Evolutionary conservation across 345 rosid genomes (phyloP).

Genomic region (Eucalyptus brandiana): DNA sequence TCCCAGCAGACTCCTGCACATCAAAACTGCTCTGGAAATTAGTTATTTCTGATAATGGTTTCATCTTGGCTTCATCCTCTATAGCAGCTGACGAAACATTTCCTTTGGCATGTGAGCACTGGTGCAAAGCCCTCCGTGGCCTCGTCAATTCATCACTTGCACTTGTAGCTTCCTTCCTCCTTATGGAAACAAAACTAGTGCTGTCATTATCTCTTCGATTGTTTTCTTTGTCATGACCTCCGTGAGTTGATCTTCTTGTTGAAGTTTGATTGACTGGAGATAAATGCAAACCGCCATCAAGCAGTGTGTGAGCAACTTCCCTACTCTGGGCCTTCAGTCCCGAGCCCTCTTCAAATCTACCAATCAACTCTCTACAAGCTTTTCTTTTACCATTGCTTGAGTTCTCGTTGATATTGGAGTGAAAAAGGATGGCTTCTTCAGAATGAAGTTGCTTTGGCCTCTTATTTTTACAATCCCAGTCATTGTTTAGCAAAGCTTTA

Average conservation of each 20-base stretch:
- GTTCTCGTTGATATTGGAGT: not conserved
- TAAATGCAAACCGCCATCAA: not conserved
- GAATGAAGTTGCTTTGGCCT: not conserved
- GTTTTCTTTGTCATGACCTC: slow-evolving; percentile 17
- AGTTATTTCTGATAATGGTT: slow-evolving; percentile 33
- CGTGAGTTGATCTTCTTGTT: not conserved
- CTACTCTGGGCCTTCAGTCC: not conserved
- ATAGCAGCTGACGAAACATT: not conserved
- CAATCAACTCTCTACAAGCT: not conserved
- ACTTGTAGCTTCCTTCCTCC: slow-evolving; percentile 13
- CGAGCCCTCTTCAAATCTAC: not conserved
- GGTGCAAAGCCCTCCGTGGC: slow-evolving; percentile 1
- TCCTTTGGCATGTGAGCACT: slow-evolving; percentile 10
- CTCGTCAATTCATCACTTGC: not conserved
- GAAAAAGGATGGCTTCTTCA: not conserved
- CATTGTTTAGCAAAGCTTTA: not conserved
- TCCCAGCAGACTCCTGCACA: slow-evolving; percentile 32
- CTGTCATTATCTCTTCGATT: not conserved
- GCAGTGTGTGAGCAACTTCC: not conserved
- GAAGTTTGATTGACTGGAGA: not conserved
- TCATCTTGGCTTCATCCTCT: slow-evolving; percentile 10
- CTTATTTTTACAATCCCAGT: not conserved
- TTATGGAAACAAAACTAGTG: slow-evolving; percentile 43
- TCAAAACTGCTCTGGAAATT: slow-evolving; percentile 12
- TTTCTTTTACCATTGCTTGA: not conserved